These are phyloP conservation scores for Podila epigama DNA, from an alignment of 192 early-diverging fungal species.

Conservation along the genomic window DNA sequence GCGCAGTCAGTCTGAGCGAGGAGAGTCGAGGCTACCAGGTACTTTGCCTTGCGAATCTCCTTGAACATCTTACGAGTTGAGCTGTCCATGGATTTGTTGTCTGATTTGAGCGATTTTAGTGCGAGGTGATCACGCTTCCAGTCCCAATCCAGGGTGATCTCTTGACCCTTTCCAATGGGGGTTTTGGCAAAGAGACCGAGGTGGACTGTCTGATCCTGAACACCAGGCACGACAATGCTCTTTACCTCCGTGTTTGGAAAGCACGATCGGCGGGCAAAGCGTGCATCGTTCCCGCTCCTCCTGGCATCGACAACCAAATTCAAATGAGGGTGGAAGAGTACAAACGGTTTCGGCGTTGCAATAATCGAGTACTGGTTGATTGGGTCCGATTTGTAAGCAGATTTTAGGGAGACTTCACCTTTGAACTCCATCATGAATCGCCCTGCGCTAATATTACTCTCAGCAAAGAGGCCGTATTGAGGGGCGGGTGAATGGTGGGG, in stretches of 20 bases:
- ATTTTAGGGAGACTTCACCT: constrained; percentile 74
- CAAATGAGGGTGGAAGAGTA: constrained; percentile 69
- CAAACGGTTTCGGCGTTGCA: constrained; percentile 67
- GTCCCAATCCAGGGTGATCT: constrained; percentile 77
- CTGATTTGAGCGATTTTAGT: constrained; percentile 36
- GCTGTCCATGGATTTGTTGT: constrained; percentile 36
- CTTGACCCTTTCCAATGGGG: constrained; percentile 63
- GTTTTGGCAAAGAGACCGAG: constrained; percentile 72
- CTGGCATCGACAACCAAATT: constrained; percentile 78
- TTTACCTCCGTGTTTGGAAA: constrained; percentile 67
- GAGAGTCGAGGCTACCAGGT: constrained; percentile 43
- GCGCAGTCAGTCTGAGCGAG: constrained; percentile 56
- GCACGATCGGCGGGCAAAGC: constrained; percentile 74
- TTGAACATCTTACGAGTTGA: constrained; percentile 20
- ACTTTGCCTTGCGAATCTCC: constrained; percentile 36
- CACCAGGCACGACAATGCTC: constrained; percentile 62
- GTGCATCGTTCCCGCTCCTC: constrained; percentile 69
- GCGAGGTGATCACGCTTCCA: constrained; percentile 65
- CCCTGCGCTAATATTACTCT: constrained; percentile 56
- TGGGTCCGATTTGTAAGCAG: constrained; percentile 68
- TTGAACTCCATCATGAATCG: constrained; percentile 80
- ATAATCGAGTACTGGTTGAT: constrained; percentile 72
- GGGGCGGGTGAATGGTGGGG: constrained; percentile 23
- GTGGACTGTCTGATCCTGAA: constrained; percentile 62
- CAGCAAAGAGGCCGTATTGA: constrained; percentile 70